Evolutionary conservation across 2,329 filamentous ascomycete genomes (phyloP).

Genomic region (Cercospora brassicicola): DNA sequence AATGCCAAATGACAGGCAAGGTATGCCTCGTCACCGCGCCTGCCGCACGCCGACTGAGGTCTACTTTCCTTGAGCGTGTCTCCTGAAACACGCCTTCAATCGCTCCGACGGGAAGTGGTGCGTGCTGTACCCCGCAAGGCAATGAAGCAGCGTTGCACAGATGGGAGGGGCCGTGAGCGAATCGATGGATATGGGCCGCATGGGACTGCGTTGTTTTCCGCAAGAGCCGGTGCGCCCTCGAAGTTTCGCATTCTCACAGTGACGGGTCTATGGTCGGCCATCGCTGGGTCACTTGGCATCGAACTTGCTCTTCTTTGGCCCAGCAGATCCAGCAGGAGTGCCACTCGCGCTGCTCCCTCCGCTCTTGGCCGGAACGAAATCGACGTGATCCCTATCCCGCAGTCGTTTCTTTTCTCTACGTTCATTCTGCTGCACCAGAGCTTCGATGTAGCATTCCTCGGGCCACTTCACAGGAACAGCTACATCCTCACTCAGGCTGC

Average conservation of each 20-base stretch:
- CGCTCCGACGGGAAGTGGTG: background rate
- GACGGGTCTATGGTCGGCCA: too few species aligned
- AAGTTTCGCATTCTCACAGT: background rate
- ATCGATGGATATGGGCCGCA: background rate
- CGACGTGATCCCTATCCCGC: constrained; percentile 32
- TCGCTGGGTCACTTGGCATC: constrained; percentile 11
- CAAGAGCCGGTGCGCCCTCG: background rate
- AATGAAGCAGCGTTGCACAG: background rate
- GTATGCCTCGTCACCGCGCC: background rate
- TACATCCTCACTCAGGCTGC: constrained; percentile 49
- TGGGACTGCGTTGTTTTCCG: background rate
- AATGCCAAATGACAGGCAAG: constrained; percentile 8
- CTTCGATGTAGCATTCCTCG: constrained; percentile 46
- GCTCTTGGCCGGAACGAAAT: constrained; percentile 35
- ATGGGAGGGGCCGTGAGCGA: background rate
- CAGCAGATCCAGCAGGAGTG: constrained; percentile 2
- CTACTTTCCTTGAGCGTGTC: background rate
- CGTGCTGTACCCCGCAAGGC: background rate
- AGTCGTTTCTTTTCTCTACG: constrained; percentile 44
- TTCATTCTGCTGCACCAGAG: constrained; percentile 37
- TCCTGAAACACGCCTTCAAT: background rate
- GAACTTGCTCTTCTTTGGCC: constrained; percentile 20
- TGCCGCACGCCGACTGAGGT: background rate
- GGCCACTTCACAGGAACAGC: constrained; percentile 46
- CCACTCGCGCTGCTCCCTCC: constrained; percentile 13